Percentiles rank a stretch among this genome's conserved stretches.
Evolutionary conservation across 192 early-diverging fungal species (phyloP).

Genomic region (Backusella sp.): DNA sequence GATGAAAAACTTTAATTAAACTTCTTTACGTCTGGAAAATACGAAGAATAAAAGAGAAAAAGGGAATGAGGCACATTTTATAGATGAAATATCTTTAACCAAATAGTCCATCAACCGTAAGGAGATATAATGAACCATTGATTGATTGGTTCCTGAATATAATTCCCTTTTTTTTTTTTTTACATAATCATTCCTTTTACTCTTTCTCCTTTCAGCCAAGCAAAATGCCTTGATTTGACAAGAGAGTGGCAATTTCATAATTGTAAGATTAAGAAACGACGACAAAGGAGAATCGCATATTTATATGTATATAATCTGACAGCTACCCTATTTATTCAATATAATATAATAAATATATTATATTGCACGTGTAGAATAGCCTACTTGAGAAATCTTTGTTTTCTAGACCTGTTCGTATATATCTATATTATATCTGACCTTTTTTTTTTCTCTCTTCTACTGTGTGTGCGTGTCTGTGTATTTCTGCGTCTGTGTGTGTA

Average conservation of each 20-base stretch:
- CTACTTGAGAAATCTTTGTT: neutral
- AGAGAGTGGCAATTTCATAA: conserved; percentile 1
- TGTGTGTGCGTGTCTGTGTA: neutral
- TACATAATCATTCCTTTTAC: neutral
- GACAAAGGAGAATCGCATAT: neutral
- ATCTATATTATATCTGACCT: neutral
- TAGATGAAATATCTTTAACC: neutral
- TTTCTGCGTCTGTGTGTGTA: neutral
- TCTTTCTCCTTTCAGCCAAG: neutral
- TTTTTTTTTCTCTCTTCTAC: neutral
- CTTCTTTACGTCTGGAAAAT: neutral
- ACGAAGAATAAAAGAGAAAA: neutral
- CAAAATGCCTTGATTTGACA: neutral
- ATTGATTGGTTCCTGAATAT: conserved; percentile 1
- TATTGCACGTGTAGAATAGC: neutral
- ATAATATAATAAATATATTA: neutral
- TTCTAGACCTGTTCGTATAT: neutral
- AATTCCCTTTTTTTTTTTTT: neutral
- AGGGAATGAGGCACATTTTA: neutral
- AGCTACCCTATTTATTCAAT: neutral
- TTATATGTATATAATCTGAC: neutral
- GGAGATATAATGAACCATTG: neutral
- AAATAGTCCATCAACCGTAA: neutral
- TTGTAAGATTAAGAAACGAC: neutral
- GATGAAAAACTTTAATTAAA: neutral